Percentiles rank a stretch among this genome's conserved stretches.
These are phyloP conservation scores for Suhomyces sp. DNA, from an alignment of 805 yeast species.

Conservation along the genomic window DNA sequence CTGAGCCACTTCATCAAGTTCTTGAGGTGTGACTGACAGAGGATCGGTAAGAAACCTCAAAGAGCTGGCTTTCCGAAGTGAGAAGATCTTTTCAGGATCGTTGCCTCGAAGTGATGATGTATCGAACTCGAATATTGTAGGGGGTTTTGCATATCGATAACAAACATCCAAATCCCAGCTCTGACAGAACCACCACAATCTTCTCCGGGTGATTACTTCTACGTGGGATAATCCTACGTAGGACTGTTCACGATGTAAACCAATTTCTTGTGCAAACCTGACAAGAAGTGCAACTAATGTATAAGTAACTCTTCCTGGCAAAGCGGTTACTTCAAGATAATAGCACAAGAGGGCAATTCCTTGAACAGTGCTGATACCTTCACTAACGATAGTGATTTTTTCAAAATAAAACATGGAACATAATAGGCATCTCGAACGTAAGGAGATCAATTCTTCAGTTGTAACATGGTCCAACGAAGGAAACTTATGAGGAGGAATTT, in stretches of 20 bases:
- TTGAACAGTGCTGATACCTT: slow-evolving; percentile 51
- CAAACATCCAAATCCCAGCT: slow-evolving; percentile 44
- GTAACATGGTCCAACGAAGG: neutral
- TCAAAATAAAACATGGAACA: slow-evolving; percentile 52
- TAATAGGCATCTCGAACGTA: slow-evolving; percentile 2
- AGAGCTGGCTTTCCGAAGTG: neutral
- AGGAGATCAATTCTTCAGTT: neutral
- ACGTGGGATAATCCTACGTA: neutral
- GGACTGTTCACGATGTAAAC: slow-evolving; percentile 29
- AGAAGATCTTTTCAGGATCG: slow-evolving; percentile 10
- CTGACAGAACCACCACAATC: slow-evolving; percentile 52
- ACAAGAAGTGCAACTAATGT: slow-evolving; percentile 46
- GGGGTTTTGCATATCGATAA: slow-evolving; percentile 49
- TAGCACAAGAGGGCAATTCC: slow-evolving; percentile 49
- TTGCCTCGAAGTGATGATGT: slow-evolving; percentile 24
- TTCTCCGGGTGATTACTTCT: slow-evolving; percentile 25
- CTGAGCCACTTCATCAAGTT: neutral
- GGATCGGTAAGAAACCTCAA: too few relatives aligned
- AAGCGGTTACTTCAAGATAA: slow-evolving; percentile 30
- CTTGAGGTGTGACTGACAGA: neutral
- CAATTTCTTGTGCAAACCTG: slow-evolving; percentile 56
- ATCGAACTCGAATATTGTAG: slow-evolving; percentile 44
- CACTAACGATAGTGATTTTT: slow-evolving; percentile 48
- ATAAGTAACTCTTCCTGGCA: slow-evolving; percentile 36
- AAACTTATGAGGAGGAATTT: neutral